Base-by-base conservation (phyloP, 352 stramenopile species). In the Phytopythium sindhum region DNA sequence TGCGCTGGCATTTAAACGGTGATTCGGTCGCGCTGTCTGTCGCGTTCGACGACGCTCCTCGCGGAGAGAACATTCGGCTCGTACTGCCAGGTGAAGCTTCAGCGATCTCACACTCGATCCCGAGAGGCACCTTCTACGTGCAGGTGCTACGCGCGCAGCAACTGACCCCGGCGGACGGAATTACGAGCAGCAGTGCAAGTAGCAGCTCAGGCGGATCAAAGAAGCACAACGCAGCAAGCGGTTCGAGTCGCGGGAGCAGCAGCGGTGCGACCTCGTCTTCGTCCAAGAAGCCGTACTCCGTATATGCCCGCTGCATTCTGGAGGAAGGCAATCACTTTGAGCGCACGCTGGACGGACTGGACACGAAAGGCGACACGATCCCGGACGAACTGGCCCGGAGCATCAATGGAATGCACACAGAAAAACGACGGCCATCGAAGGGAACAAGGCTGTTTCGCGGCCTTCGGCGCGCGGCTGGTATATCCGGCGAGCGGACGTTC, bases 1-100 rank as follows among this genome's bases (percentile, higher is more conserved):
- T 95, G 42, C 84, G 86, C 11, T 95, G 86, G 86, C 86, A 94
- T 68, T 73, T 94, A 52, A 94, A 92, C 44, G 86, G 86, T 48
- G 86, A 94, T 35, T 81, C 86, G 1, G 86, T 94, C 7, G 86
- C 83, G 11, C 73, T 94, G 8, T 94, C 86, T 0, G 83, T 94
- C 57, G 82, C 86, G 17, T 94, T 94, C 58, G 86, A 94, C 42
- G 79, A 84, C 39, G 76, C 73, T 1, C 57, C 72, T 4, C 74
- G 84, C 45, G 86, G 85, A 45, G 81, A 94, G 62, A 89, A 89
- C 51, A 84, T 95, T 59, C 83, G 86, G 12, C 69, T 95, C 6
- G 85, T 95, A 3, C 69, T 95, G 37, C 86, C 84, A 10, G 86
- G 86, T 14, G 86, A 95, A 60, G 65, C 78, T 0, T 92, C 83